A percentile compares a stretch with the other conserved stretches of the same genome.
Conservation (phyloP, 495 filamentous ascomycete genomes). For the Sphaerosporella brunnea region DNA sequence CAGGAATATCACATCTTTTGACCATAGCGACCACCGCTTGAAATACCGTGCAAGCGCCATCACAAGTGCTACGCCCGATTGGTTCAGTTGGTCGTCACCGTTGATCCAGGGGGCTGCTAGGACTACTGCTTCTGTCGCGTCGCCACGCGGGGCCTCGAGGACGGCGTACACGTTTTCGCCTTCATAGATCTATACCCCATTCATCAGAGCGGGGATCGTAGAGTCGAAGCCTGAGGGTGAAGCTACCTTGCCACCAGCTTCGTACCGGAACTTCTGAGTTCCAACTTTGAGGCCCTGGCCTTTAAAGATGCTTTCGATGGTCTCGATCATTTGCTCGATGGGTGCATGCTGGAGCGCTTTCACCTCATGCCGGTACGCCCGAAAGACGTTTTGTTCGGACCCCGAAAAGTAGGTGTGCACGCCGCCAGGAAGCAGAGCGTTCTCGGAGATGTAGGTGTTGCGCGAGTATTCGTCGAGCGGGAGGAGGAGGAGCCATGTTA, state of each 20-base stretch:
- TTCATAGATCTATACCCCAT: conserved; percentile 31
- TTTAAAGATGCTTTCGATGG: conserved; percentile 54
- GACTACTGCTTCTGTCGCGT: conserved; percentile 96
- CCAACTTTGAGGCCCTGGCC: conserved; percentile 69
- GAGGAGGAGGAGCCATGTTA: conserved; percentile 85
- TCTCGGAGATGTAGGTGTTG: conserved; percentile 90
- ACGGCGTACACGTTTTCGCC: conserved; percentile 92
- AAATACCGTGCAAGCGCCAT: conserved; percentile 85
- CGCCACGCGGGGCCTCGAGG: conserved; percentile 83
- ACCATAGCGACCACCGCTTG: conserved; percentile 91
- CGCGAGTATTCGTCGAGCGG: conserved; percentile 85
- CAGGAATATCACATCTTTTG: conserved; percentile 91
- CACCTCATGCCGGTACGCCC: conserved; percentile 77
- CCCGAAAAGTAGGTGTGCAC: conserved; percentile 95
- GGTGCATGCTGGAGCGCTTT: conserved; percentile 32
- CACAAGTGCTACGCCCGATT: conserved; percentile 68
- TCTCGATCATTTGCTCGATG: conserved; percentile 29
- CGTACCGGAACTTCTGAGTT: conserved; percentile 65
- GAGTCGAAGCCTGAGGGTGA: no score
- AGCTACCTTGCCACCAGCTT: conserved; percentile 47
- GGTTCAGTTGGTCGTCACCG: conserved; percentile 58
- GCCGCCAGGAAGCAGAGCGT: conserved; percentile 85
- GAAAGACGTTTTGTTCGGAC: conserved; percentile 86
- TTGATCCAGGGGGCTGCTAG: conserved; percentile 80
- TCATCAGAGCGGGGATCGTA: no score